These are phyloP conservation scores for Aspergillus spinulosporus DNA, from an alignment of 2,329 filamentous ascomycete genomes.

Conservation along the genomic window DNA sequence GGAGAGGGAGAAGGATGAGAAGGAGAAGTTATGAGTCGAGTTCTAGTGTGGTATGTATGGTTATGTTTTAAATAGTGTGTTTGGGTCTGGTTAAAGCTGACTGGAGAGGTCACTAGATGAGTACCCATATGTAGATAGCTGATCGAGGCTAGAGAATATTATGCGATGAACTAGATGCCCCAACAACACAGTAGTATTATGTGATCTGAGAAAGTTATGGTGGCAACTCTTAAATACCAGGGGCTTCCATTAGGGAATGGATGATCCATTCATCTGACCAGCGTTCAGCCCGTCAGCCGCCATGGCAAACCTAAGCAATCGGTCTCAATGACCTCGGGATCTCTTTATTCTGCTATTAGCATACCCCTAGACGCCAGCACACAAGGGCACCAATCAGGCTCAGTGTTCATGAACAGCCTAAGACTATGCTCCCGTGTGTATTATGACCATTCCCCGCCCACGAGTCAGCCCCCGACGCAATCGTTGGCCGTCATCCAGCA, in stretches of 20 bases:
- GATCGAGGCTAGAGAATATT: no score
- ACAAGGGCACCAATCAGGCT: not conserved
- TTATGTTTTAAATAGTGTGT: no score
- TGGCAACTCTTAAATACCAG: no score
- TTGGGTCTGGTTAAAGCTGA: no score
- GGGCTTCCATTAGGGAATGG: not conserved
- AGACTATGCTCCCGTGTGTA: not conserved
- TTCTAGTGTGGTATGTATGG: no score
- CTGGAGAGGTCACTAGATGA: no score
- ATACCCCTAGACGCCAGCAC: not conserved
- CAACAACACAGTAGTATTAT: no score
- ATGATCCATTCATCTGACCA: conserved; percentile 10
- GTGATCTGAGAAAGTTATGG: no score
- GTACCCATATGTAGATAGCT: no score
- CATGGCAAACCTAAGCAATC: not conserved
- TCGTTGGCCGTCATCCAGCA: conserved; percentile 1
- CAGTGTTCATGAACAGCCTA: not conserved
- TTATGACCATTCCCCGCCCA: not conserved
- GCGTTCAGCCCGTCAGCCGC: not conserved
- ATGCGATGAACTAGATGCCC: no score
- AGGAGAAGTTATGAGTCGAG: not conserved
- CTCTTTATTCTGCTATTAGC: not conserved
- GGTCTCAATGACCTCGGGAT: conserved; percentile 3
- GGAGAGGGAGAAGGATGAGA: conserved; percentile 17
- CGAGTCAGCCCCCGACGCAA: not conserved